Evolutionary conservation across 2,329 filamentous ascomycete species (phyloP).

Genomic region (Hypoxylon sp.): DNA sequence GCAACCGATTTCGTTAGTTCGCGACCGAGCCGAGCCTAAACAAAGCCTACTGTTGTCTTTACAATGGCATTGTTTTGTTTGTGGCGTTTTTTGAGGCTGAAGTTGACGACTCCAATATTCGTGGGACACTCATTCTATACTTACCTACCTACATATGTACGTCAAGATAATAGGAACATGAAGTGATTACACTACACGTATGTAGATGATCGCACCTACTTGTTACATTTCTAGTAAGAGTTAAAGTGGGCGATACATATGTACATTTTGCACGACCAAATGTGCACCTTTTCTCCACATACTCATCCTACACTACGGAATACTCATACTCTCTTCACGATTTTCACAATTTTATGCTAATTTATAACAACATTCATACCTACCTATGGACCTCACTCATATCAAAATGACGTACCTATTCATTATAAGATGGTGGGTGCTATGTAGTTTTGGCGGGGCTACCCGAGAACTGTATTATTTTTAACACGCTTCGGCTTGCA

Average conservation of each 20-base stretch:
- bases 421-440: conserved; percentile 2
- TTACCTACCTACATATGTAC: not conserved
- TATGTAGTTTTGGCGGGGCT: conserved; percentile 19
- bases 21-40: conserved; percentile 26
- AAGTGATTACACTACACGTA: not conserved
- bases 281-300: not conserved
- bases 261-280: too few relatives aligned
- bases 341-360: too few relatives aligned
- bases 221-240: not conserved
- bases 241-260: not conserved
- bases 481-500: conserved; percentile 11
- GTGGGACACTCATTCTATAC: not conserved
- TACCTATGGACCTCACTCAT: not conserved
- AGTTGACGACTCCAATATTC: not conserved
- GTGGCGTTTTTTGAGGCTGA: not conserved
- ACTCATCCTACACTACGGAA: not conserved
- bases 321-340: not conserved
- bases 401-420: conserved; percentile 6
- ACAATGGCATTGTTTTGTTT: conserved; percentile 1
- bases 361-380: not conserved
- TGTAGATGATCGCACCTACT: not conserved
- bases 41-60: not conserved
- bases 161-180: not conserved
- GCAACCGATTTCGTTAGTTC: conserved; percentile 26
- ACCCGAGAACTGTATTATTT: conserved; percentile 33